A percentile compares a stretch with the other conserved stretches of the same genome.
These are phyloP conservation scores for Talaromyces atroroseus DNA, from an alignment of 2,329 filamentous ascomycete genomes.

Conservation along the genomic window DNA sequence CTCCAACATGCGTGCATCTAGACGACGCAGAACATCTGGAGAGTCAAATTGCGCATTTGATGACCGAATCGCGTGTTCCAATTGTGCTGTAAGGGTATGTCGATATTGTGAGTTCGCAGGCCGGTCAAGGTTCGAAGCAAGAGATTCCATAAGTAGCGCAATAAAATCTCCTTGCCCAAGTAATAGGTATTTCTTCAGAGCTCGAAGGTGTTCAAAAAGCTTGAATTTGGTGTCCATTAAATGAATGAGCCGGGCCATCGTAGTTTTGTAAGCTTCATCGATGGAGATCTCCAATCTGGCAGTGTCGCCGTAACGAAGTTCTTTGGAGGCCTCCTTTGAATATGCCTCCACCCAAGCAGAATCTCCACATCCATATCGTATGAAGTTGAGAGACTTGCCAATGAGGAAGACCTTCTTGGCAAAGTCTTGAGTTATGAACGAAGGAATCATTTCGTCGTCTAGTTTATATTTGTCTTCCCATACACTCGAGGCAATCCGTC, in stretches of 20 bases:
- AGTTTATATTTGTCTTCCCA: conserved; percentile 98
- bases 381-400: conserved; percentile 96
- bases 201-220: conserved; percentile 83
- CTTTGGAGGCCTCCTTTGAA: conserved; percentile 86
- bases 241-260: conserved; percentile 89
- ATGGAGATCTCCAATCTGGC: conserved; percentile 88
- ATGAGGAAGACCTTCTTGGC: conserved; percentile 96
- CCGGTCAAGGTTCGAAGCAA: conserved; percentile 85
- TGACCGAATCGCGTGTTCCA: conserved; percentile 93
- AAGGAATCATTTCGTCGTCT: conserved; percentile 78
- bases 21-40: conserved; percentile 78
- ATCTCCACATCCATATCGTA: conserved; percentile 90
- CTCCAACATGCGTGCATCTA: conserved; percentile 98
- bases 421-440: conserved; percentile 88
- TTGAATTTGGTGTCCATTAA: conserved; percentile 95
- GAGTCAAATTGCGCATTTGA: conserved; percentile 96
- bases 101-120: conserved; percentile 96
- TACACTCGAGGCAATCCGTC: conserved; percentile 67
- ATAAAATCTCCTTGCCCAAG: conserved; percentile 97
- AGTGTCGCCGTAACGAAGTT: conserved; percentile 87
- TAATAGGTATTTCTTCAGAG: conserved; percentile 89
- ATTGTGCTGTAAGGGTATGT: conserved; percentile 92
- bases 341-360: conserved; percentile 94
- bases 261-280: conserved; percentile 94
- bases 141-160: conserved; percentile 90